phyloP scores from a whole-genome alignment of 352 stramenopile species.

The Pythium pectinolyticum region DNA sequence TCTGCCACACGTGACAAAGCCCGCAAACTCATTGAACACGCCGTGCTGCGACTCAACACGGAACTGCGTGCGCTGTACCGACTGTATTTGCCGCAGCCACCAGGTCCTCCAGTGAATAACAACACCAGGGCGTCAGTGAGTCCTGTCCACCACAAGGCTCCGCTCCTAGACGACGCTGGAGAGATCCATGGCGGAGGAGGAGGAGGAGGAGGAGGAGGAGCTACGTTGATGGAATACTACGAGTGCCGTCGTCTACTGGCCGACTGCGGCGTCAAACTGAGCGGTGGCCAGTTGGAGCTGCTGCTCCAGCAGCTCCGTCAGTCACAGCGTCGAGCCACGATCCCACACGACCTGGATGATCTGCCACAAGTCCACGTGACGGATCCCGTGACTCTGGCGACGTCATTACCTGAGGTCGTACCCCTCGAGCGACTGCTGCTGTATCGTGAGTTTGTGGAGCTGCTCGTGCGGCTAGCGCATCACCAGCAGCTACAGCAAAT shows the following conservation, averaged over 20 bases:
- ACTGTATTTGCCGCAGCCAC: constrained; percentile 41
- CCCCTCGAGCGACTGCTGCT: constrained; percentile 37
- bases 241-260: constrained; percentile 51
- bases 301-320: constrained; percentile 39
- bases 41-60: constrained; percentile 58
- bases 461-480: constrained; percentile 58
- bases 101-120: constrained; percentile 16
- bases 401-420: constrained; percentile 19
- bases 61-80: constrained; percentile 63
- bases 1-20: constrained; percentile 36
- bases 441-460: constrained; percentile 64
- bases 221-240: constrained; percentile 44
- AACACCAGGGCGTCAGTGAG: constrained; percentile 1
- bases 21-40: constrained; percentile 49
- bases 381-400: constrained; percentile 12
- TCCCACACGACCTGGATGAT: neutral
- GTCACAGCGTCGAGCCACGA: constrained; percentile 33
- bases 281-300: constrained; percentile 37
- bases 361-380: neutral
- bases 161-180: no score
- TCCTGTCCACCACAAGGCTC: constrained; percentile 6
- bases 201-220: constrained; percentile 8
- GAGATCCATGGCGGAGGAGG: neutral
- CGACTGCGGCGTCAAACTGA: constrained; percentile 45
- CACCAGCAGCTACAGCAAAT: constrained; percentile 24